phyloP scores from a whole-genome alignment of 768 basidiomycete genomes.

The Crassisporium funariophilum region DNA sequence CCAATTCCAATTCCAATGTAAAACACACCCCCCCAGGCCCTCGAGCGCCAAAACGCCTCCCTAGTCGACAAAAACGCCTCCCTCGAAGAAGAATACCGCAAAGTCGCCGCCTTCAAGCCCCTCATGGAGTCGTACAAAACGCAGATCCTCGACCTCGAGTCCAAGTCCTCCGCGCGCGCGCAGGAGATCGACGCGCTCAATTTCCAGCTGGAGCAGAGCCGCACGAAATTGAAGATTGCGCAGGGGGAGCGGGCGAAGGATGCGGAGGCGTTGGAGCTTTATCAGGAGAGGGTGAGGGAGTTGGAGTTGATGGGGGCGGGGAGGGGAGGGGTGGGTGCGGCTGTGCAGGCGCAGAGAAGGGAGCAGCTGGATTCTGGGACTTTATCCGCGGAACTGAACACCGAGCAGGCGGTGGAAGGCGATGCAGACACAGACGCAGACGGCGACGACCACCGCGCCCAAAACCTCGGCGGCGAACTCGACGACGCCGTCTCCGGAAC shows the following conservation, averaged over 20 bases:
- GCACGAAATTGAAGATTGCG: conserved; percentile 66
- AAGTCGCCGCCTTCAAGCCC: conserved; percentile 82
- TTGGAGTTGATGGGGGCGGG: conserved; percentile 68
- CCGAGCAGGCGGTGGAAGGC: conserved; percentile 15
- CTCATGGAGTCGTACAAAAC: conserved; percentile 91
- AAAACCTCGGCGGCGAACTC: conserved; percentile 83
- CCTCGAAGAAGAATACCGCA: conserved; percentile 90
- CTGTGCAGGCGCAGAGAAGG: conserved; percentile 20
- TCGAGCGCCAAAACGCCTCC: conserved; percentile 92
- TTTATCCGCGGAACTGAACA: conserved; percentile 30
- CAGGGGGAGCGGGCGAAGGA: conserved; percentile 75
- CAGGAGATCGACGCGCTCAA: conserved; percentile 74
- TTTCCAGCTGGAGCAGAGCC: conserved; percentile 77
- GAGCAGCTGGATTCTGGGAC: conserved; percentile 16
- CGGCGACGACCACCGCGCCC: conserved; percentile 46
- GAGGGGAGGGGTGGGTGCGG: conserved; percentile 29
- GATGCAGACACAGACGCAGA: conserved; percentile 44
- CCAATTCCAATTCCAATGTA: too few species aligned
- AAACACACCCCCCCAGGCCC: too few species aligned
- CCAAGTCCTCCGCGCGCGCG: conserved; percentile 61
- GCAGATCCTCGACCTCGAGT: conserved; percentile 81
- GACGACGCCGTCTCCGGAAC: conserved; percentile 82
- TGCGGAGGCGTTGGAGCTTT: conserved; percentile 82
- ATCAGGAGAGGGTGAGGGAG: conserved; percentile 89
- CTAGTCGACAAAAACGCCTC: conserved; percentile 90